Conservation (phyloP, 2,329 filamentous ascomycete genomes). For the Alternaria triticina region DNA sequence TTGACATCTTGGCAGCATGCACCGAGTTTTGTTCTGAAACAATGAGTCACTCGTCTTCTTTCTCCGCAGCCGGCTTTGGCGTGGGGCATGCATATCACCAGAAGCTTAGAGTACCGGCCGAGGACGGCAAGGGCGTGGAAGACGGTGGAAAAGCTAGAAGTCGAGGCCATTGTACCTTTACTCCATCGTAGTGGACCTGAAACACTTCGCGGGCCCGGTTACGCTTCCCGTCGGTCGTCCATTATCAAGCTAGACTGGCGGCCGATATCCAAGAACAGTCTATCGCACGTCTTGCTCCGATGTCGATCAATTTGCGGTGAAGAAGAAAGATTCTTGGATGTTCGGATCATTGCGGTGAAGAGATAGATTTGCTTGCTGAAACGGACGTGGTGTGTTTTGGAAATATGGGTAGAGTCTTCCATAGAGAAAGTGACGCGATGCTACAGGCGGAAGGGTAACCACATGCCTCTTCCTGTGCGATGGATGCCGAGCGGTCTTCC, state of each 20-base stretch:
- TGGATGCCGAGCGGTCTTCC: constrained; percentile 5
- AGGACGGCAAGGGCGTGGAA: constrained; percentile 24
- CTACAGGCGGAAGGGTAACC: constrained; percentile 21
- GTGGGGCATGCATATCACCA: constrained; percentile 15
- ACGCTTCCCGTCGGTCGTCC: constrained; percentile 28
- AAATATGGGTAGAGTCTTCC: constrained; percentile 8
- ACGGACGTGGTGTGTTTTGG: constrained; percentile 25
- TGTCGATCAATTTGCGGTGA: constrained; percentile 34
- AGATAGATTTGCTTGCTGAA: constrained; percentile 20
- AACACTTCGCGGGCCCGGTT: constrained; percentile 33
- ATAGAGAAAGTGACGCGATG: constrained; percentile 11
- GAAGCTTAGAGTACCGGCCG: constrained; percentile 16
- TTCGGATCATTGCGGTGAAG: constrained; percentile 17
- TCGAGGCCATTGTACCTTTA: constrained; percentile 8
- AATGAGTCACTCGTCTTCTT: constrained; percentile 25
- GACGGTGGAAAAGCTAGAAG: constrained; percentile 8
- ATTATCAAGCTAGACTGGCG: constrained; percentile 23
- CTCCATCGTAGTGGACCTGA: constrained; percentile 18
- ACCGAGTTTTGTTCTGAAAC: constrained; percentile 15
- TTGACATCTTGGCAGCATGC: constrained; percentile 26
- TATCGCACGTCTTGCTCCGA: constrained; percentile 20
- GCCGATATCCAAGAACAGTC: constrained; percentile 18
- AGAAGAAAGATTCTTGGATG: constrained; percentile 13
- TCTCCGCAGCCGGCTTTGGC: background rate
- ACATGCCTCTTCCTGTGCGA: constrained; percentile 26